A percentile compares a stretch with the other conserved stretches of the same genome.
phyloP scores from a whole-genome alignment of 2,329 filamentous ascomycete species.

The Trichoderma sp. region DNA sequence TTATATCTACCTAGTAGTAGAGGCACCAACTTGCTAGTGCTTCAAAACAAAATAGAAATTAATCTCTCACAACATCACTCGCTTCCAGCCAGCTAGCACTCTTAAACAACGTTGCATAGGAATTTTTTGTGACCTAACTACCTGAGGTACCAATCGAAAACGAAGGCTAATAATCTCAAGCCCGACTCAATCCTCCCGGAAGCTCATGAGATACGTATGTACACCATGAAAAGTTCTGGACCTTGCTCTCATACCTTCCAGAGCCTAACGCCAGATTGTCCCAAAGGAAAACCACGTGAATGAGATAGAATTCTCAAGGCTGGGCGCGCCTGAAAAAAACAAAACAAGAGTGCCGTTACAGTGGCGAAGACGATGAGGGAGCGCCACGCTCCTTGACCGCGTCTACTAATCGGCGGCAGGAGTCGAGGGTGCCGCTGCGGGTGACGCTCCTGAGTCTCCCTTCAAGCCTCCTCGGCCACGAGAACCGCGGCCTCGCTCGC shows the following conservation, averaged over 20 bases:
- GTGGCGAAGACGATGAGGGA: slow-evolving; percentile 5
- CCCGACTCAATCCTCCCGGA: slow-evolving; percentile 28
- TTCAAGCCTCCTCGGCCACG: slow-evolving; percentile 56
- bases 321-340: neutral
- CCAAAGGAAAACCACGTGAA: slow-evolving; percentile 19
- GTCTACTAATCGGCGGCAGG: slow-evolving; percentile 39
- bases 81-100: neutral
- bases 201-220: slow-evolving; percentile 39
- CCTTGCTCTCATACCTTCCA: slow-evolving; percentile 23
- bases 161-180: slow-evolving; percentile 31
- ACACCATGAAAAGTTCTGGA: slow-evolving; percentile 20
- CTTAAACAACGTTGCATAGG: neutral
- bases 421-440: slow-evolving; percentile 50
- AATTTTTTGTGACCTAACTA: slow-evolving; percentile 22
- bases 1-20: neutral
- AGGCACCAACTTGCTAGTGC: neutral
- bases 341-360: slow-evolving; percentile 21
- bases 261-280: slow-evolving; percentile 23
- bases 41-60: neutral
- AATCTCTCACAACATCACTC: neutral
- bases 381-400: neutral
- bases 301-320: slow-evolving; percentile 4
- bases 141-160: slow-evolving; percentile 33
- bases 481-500: slow-evolving; percentile 55
- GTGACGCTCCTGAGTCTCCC: slow-evolving; percentile 56